phyloP scores from a whole-genome alignment of 2,329 filamentous ascomycete species.

The Rhinocladiella mackenziei region DNA sequence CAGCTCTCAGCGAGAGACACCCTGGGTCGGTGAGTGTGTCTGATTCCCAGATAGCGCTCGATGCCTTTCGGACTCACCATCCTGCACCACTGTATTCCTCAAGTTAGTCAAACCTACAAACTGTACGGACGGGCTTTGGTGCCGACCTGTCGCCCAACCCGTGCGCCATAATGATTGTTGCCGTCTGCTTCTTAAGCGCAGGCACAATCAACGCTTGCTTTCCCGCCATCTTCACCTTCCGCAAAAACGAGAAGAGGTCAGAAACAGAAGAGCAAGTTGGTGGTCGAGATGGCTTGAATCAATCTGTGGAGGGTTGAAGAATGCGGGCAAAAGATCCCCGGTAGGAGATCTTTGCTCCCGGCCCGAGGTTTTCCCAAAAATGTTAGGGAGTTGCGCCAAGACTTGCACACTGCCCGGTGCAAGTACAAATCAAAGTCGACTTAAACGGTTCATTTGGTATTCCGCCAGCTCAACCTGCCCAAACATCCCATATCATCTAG shows the following conservation, averaged over 20 bases:
- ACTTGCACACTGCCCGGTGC: too few species aligned
- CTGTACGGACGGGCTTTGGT: neutral
- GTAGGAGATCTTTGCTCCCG: too few species aligned
- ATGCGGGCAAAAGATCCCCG: too few species aligned
- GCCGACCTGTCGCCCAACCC: conserved; percentile 80
- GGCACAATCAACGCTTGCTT: conserved; percentile 62
- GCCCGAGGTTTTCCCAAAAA: too few species aligned
- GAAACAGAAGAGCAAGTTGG: neutral
- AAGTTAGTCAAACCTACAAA: conserved; percentile 15
- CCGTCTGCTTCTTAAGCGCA: conserved; percentile 77
- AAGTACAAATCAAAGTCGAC: neutral
- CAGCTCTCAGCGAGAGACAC: conserved; percentile 80
- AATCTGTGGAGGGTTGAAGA: too few species aligned
- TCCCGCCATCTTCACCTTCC: conserved; percentile 12
- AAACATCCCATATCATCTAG: conserved; percentile 9
- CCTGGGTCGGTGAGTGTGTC: conserved; percentile 39
- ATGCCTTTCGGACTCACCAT: conserved; percentile 35
- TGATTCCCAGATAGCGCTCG: neutral
- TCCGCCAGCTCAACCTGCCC: neutral
- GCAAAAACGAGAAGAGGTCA: neutral
- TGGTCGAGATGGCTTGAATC: too few species aligned
- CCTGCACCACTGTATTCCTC: conserved; percentile 43
- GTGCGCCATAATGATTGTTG: conserved; percentile 91
- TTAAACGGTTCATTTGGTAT: neutral
- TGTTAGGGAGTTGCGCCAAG: too few species aligned